A percentile compares a stretch with the other conserved stretches of the same genome.
Evolutionary conservation across 192 early-diverging fungal species (phyloP).

Genomic region (Thamnidium elegans): DNA sequence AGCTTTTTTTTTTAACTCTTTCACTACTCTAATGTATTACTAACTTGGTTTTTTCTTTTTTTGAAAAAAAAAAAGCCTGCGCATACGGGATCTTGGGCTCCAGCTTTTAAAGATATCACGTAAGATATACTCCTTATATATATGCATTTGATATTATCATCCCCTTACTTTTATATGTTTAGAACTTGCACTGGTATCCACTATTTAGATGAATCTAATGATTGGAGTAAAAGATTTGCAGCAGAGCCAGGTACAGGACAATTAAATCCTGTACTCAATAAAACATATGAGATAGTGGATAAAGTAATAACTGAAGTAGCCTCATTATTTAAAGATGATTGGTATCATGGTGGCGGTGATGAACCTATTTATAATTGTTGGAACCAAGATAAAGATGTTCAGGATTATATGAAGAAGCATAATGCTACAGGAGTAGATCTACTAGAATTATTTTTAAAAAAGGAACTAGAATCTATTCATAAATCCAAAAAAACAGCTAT

Average conservation of each 20-base stretch:
- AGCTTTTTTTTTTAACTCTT: neutral
- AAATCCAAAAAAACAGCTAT: conserved; percentile 52
- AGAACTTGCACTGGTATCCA: conserved; percentile 34
- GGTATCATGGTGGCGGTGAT: conserved; percentile 76
- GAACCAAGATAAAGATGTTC: conserved; percentile 42
- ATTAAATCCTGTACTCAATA: conserved; percentile 64
- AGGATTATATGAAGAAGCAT: conserved; percentile 34
- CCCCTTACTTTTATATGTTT: neutral
- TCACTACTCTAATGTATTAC: too few relatives aligned
- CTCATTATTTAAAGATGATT: conserved; percentile 64
- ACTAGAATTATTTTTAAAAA: conserved; percentile 42
- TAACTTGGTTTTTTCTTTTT: neutral
- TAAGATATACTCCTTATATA: conserved; percentile 14
- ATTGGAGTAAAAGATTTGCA: conserved; percentile 51
- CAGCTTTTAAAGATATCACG: conserved; percentile 29
- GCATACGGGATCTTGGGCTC: conserved; percentile 59
- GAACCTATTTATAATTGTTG: conserved; percentile 75
- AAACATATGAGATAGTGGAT: conserved; percentile 61
- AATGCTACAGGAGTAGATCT: conserved; percentile 30
- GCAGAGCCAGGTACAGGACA: conserved; percentile 82
- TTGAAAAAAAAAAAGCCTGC: conserved; percentile 58
- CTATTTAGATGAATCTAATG: conserved; percentile 37
- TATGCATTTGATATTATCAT: neutral
- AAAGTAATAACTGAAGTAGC: conserved; percentile 66
- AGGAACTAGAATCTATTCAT: conserved; percentile 42